phyloP scores from a whole-genome alignment of 2,329 filamentous ascomycete species.

The Xylariaceae sp. region DNA sequence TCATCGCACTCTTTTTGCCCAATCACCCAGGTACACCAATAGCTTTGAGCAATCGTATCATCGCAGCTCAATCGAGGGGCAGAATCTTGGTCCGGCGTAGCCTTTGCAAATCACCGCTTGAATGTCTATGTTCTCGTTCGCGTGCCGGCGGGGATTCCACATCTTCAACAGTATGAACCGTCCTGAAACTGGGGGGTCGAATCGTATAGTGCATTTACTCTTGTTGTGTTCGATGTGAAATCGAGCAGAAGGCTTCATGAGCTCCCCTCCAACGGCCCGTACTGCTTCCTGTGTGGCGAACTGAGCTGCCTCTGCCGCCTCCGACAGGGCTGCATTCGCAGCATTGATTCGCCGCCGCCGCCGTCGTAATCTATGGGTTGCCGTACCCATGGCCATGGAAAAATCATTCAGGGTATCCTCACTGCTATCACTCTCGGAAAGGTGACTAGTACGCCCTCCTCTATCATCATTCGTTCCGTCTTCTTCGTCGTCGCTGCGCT shows the following conservation, averaged over 20 bases:
- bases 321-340: slow-evolving; percentile 32
- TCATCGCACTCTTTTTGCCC: no score
- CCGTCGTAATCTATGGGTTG: slow-evolving; percentile 27
- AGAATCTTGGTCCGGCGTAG: slow-evolving; percentile 80
- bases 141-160: slow-evolving; percentile 71
- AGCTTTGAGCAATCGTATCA: slow-evolving; percentile 30
- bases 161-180: slow-evolving; percentile 85
- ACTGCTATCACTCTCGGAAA: slow-evolving; percentile 45
- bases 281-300: slow-evolving; percentile 55
- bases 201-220: slow-evolving; percentile 81
- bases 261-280: slow-evolving; percentile 52
- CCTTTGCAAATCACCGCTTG: slow-evolving; percentile 80
- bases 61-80: slow-evolving; percentile 63
- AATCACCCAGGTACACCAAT: no score
- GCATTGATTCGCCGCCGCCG: slow-evolving; percentile 24
- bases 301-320: slow-evolving; percentile 45
- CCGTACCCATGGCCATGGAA: slow-evolving; percentile 28
- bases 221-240: slow-evolving; percentile 83
- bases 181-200: slow-evolving; percentile 76
- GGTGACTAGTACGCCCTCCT: slow-evolving; percentile 35
- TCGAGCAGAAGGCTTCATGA: slow-evolving; percentile 69
- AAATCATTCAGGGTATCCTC: slow-evolving; percentile 36
- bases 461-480: slow-evolving; percentile 30
- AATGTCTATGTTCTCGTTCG: slow-evolving; percentile 75
- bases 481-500: slow-evolving; percentile 58